A percentile compares a stretch with the other conserved stretches of the same genome.
Conservation (phyloP, 371 early-diverging fungal genomes). For the Chytridiales sp. region DNA sequence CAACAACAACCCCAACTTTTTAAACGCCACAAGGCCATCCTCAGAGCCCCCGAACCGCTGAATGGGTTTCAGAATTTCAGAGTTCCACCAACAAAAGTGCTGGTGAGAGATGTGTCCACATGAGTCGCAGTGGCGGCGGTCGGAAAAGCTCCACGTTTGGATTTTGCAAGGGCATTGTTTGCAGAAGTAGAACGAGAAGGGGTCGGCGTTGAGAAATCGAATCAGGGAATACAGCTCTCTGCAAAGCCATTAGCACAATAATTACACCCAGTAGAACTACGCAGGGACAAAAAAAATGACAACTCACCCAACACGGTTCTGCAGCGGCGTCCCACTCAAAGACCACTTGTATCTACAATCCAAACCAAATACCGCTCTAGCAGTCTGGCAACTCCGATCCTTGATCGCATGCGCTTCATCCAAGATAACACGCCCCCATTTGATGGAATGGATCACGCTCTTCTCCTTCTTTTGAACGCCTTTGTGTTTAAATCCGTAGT, state of each 20-base stretch:
- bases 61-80: conserved; percentile 90
- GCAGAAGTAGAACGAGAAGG: conserved; percentile 87
- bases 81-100: conserved; percentile 97
- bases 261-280: too few species aligned
- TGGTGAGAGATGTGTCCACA: conserved; percentile 69
- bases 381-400: conserved; percentile 87
- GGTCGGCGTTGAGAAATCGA: conserved; percentile 68
- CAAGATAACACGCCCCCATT: conserved; percentile 85
- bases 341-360: conserved; percentile 78
- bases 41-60: conserved; percentile 72
- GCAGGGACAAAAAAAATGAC: too few species aligned
- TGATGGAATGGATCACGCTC: conserved; percentile 70
- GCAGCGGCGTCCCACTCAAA: conserved; percentile 95
- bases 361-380: conserved; percentile 82
- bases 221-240: conserved; percentile 87
- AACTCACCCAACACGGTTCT: conserved; percentile 97
- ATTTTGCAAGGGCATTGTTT: conserved; percentile 79
- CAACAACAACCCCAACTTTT: conserved; percentile 75
- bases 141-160: conserved; percentile 74
- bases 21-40: conserved; percentile 69
- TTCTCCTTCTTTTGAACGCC: conserved; percentile 62
- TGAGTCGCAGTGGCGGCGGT: conserved; percentile 60
- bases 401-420: conserved; percentile 98
- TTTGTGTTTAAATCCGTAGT: conserved; percentile 56
- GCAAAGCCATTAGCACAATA: too few species aligned